A percentile compares a stretch with the other conserved stretches of the same genome.
These are phyloP conservation scores for Mycena metata DNA, from an alignment of 768 basidiomycete species.

Conservation along the genomic window DNA sequence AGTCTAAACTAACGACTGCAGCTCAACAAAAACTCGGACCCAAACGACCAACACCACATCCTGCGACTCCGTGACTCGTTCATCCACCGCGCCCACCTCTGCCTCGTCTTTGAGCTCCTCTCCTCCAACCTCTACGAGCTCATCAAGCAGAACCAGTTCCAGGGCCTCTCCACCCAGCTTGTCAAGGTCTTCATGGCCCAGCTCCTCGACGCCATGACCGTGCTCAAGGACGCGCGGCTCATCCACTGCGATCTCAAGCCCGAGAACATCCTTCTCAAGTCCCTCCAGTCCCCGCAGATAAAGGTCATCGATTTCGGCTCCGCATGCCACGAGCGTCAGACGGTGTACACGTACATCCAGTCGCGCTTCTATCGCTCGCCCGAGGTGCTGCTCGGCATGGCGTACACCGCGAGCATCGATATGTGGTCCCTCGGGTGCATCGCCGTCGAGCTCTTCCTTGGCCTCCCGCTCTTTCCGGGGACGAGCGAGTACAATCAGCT, in stretches of 20 bases:
- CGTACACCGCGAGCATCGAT: slow-evolving; percentile 95
- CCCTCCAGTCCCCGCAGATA: slow-evolving; percentile 98
- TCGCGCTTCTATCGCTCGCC: slow-evolving; percentile 99
- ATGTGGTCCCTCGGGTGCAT: slow-evolving; percentile 99
- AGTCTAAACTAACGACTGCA: slow-evolving; percentile 45
- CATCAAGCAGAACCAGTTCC: slow-evolving; percentile 99
- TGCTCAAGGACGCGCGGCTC: slow-evolving; percentile 94
- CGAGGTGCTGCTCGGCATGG: slow-evolving; percentile 94
- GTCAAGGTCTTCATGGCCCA: slow-evolving; percentile 99
- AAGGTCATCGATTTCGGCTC: slow-evolving; percentile 99
- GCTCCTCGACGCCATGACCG: slow-evolving; percentile 89
- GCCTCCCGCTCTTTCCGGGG: slow-evolving; percentile 95
- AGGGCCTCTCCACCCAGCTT: slow-evolving; percentile 94
- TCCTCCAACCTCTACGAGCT: slow-evolving; percentile 98
- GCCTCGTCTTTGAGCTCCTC: slow-evolving; percentile 97
- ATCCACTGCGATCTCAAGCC: slow-evolving; percentile 99
- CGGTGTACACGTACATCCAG: slow-evolving; percentile 99
- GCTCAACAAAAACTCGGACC: slow-evolving; percentile 96
- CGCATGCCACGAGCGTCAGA: slow-evolving; percentile 98
- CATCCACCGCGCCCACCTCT: slow-evolving; percentile 96
- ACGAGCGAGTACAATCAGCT: slow-evolving; percentile 99
- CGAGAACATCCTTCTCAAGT: slow-evolving; percentile 97
- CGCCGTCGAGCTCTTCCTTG: slow-evolving; percentile 97
- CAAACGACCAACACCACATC: slow-evolving; percentile 96
- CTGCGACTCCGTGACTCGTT: slow-evolving; percentile 95